Percentiles rank a stretch among this genome's conserved stretches.
phyloP scores from a whole-genome alignment of 2,329 filamentous ascomycete species.

The Colletotrichum simmondsii region DNA sequence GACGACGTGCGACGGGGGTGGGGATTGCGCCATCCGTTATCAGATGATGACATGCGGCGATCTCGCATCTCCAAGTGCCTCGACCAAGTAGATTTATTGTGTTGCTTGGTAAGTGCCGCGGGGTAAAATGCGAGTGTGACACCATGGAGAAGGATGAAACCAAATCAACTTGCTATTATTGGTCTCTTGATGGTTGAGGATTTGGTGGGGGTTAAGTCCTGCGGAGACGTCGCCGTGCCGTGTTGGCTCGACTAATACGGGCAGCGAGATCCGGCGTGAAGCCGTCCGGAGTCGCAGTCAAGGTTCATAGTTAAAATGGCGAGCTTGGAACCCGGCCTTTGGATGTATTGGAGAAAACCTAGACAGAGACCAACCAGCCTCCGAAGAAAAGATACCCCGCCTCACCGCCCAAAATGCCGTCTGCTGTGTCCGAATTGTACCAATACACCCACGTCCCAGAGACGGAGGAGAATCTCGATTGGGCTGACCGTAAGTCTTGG shows the following conservation, averaged over 20 bases:
- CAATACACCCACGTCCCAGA: slow-evolving; percentile 49
- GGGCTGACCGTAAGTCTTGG: slow-evolving; percentile 46
- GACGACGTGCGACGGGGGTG: slow-evolving; percentile 3
- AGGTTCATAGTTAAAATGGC: slow-evolving; percentile 23
- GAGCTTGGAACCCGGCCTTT: slow-evolving; percentile 20
- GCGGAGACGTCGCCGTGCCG: not conserved
- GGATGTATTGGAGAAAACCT: not conserved
- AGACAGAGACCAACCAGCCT: not conserved
- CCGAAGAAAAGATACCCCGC: slow-evolving; percentile 5
- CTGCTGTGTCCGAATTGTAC: slow-evolving; percentile 42
- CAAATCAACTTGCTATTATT: slow-evolving; percentile 19
- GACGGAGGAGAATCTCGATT: slow-evolving; percentile 49
- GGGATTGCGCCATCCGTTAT: slow-evolving; percentile 35
- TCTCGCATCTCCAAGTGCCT: slow-evolving; percentile 17
- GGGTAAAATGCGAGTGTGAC: slow-evolving; percentile 15
- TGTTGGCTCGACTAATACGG: not conserved
- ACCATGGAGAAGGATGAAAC: not conserved
- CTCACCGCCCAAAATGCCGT: slow-evolving; percentile 42
- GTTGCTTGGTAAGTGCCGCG: slow-evolving; percentile 11
- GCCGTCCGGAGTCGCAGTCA: slow-evolving; percentile 5
- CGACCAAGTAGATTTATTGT: not conserved
- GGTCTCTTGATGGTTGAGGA: not conserved
- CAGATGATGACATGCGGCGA: slow-evolving; percentile 34
- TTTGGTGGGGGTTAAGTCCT: not conserved
- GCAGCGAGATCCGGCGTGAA: not conserved